phyloP scores from a whole-genome alignment of 768 basidiomycete genomes.

The Tulasnella sp. region DNA sequence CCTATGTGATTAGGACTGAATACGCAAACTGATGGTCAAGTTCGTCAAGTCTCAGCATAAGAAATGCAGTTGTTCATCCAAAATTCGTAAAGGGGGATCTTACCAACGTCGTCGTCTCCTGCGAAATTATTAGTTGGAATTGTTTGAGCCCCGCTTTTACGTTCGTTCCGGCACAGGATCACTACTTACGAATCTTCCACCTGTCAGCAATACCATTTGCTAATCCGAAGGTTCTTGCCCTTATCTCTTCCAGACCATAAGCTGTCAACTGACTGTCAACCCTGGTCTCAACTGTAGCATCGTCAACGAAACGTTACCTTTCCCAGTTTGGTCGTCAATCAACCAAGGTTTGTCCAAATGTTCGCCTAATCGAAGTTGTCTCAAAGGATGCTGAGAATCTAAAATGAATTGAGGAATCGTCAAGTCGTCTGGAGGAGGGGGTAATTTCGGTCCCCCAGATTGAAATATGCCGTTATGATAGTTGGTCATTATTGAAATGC shows the following conservation, averaged over 20 bases:
- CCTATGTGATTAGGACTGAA: constrained; percentile 17
- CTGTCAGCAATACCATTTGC: constrained; percentile 17
- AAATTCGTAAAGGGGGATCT: constrained; percentile 10
- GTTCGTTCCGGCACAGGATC: not conserved
- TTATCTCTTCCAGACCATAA: constrained; percentile 17
- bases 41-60: too few relatives aligned
- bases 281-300: not conserved
- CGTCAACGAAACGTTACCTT: not conserved
- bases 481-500: too few relatives aligned
- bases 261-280: not conserved
- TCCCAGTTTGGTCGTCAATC: constrained; percentile 16
- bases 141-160: not conserved
- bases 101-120: constrained; percentile 19
- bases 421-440: constrained; percentile 16
- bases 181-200: constrained; percentile 13
- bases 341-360: constrained; percentile 14
- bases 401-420: constrained; percentile 22
- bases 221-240: constrained; percentile 17
- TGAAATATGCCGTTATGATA: too few relatives aligned
- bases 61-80: too few relatives aligned
- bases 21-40: constrained; percentile 12
- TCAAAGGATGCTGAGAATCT: constrained; percentile 18
- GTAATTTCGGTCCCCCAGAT: not conserved
- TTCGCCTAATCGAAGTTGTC: constrained; percentile 12
- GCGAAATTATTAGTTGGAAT: not conserved